Percentiles rank a stretch among this genome's conserved stretches.
These are phyloP conservation scores for Chaetomium sp. DNA, from an alignment of 2,329 filamentous ascomycete genomes.

Conservation along the genomic window DNA sequence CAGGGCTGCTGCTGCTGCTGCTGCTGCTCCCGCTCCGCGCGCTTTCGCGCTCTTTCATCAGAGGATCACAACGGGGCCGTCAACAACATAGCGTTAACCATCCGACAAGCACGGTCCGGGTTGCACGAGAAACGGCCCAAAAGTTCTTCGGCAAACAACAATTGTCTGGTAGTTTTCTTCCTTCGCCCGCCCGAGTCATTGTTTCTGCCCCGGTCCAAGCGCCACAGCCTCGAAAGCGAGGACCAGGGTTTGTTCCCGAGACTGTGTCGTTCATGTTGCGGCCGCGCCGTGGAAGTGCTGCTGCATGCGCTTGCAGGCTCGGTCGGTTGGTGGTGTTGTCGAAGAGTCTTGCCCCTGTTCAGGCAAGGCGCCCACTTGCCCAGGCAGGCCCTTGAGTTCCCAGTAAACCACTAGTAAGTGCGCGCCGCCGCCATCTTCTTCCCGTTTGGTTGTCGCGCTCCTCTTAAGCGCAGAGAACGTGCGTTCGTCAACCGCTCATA, in stretches of 20 bases:
- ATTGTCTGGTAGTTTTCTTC: too few species aligned
- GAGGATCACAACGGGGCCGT: too few species aligned
- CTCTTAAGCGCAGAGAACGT: slow-evolving; percentile 17
- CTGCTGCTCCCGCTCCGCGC: too few species aligned
- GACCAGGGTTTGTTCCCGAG: background rate
- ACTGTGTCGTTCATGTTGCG: background rate
- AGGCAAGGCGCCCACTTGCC: slow-evolving; percentile 5
- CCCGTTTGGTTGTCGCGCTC: slow-evolving; percentile 11
- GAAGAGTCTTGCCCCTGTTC: slow-evolving; percentile 9
- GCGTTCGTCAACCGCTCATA: slow-evolving; percentile 6
- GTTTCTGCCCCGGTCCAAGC: too few species aligned
- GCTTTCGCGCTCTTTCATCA: too few species aligned
- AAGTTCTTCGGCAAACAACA: too few species aligned
- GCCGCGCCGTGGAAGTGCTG: slow-evolving; percentile 10
- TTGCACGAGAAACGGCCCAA: too few species aligned
- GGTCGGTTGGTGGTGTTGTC: slow-evolving; percentile 7
- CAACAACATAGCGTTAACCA: too few species aligned
- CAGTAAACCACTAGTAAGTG: background rate
- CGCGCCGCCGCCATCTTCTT: slow-evolving; percentile 4
- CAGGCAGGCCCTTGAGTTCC: slow-evolving; percentile 9
- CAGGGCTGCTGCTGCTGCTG: background rate
- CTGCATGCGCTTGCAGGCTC: background rate
- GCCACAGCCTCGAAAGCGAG: background rate
- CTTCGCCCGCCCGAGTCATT: too few species aligned
- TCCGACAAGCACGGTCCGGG: too few species aligned